phyloP scores from a whole-genome alignment of 75 land plant genomes.

The Sequoiadendron giganteum region DNA sequence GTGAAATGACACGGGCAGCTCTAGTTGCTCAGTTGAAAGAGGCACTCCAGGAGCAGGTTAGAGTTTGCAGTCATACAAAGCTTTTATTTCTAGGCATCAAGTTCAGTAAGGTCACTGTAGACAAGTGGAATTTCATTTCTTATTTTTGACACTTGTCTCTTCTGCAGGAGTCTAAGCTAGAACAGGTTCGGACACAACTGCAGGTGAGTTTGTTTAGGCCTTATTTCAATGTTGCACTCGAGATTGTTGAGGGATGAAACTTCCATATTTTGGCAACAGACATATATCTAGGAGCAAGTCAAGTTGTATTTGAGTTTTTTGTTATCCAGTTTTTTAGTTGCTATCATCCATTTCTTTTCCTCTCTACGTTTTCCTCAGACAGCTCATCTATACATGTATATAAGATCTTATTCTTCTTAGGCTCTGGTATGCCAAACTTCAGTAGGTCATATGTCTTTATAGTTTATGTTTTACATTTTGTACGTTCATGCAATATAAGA shows the following conservation, averaged over 20 bases:
- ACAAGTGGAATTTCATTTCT: background rate
- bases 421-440: background rate
- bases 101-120: background rate
- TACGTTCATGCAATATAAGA: too few species aligned
- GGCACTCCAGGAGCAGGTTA: constrained; percentile 83
- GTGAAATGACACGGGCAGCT: constrained; percentile 57
- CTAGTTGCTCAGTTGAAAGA: constrained; percentile 66
- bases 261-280: background rate
- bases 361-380: background rate
- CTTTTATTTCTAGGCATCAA: background rate
- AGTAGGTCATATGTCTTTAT: background rate
- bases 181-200: constrained; percentile 56
- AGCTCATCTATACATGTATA: background rate
- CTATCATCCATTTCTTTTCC: background rate
- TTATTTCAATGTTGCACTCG: background rate
- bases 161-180: constrained; percentile 81
- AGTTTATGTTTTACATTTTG: background rate
- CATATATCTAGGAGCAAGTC: background rate
- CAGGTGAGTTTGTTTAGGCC: constrained; percentile 44
- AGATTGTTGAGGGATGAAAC: background rate
- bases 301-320: background rate
- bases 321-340: background rate
- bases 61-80: background rate
- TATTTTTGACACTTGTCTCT: background rate
- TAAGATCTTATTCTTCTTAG: background rate